Conservation (phyloP, 2,329 filamentous ascomycete genomes). For the Neofusicoccum cordaticola region DNA sequence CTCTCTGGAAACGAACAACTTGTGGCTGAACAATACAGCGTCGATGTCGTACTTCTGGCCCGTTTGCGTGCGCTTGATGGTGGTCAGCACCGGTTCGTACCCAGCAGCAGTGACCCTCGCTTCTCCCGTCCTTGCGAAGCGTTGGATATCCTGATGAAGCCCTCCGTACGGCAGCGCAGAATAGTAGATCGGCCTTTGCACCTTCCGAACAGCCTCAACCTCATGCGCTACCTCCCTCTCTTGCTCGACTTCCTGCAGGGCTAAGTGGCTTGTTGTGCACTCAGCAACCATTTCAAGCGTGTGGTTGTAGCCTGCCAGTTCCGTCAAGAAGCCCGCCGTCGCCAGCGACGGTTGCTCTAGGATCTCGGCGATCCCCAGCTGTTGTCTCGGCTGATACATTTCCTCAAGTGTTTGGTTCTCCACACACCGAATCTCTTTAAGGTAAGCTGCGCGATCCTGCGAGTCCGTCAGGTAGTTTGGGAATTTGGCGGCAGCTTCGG, state of each 20-base stretch:
- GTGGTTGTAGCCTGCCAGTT: slow-evolving; percentile 45
- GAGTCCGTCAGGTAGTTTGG: slow-evolving; percentile 40
- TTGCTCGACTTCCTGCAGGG: slow-evolving; percentile 57
- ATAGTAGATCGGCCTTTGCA: slow-evolving; percentile 47
- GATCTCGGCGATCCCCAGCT: slow-evolving; percentile 14
- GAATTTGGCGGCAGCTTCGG: slow-evolving; percentile 47
- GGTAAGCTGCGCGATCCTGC: slow-evolving; percentile 38
- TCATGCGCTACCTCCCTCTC: slow-evolving; percentile 58
- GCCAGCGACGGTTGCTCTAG: slow-evolving; percentile 18
- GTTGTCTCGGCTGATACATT: slow-evolving; percentile 49
- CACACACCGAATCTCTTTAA: slow-evolving; percentile 46
- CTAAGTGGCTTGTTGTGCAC: slow-evolving; percentile 45
- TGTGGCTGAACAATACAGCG: slow-evolving; percentile 22
- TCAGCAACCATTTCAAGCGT: neutral
- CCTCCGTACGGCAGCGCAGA: slow-evolving; percentile 43
- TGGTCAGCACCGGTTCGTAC: neutral
- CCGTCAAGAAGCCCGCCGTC: slow-evolving; percentile 14
- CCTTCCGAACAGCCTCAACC: slow-evolving; percentile 56
- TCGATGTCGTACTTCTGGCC: slow-evolving; percentile 35
- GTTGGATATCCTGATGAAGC: slow-evolving; percentile 47
- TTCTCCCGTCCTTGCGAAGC: slow-evolving; percentile 47
- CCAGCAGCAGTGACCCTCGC: slow-evolving; percentile 22
- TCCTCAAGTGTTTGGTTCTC: slow-evolving; percentile 58
- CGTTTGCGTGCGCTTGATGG: slow-evolving; percentile 30
- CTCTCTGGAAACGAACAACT: slow-evolving; percentile 44